Conservation (phyloP, 305 asterid genomes). For the Withania somnifera region DNA sequence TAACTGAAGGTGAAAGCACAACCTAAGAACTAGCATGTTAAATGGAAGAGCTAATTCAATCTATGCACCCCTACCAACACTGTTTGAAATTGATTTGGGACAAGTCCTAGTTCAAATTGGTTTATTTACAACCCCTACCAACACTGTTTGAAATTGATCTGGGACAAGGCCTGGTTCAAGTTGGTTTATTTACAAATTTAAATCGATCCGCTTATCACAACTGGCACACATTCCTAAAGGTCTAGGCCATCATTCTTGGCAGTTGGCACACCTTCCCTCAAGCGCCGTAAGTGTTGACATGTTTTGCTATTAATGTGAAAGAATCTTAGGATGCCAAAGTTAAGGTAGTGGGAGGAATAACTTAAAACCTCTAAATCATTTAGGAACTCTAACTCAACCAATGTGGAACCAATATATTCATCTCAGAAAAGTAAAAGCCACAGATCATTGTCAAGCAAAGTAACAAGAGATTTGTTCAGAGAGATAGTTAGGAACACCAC, state of each 20-base stretch:
- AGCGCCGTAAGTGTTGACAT: neutral
- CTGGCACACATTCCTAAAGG: neutral
- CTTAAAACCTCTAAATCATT: neutral
- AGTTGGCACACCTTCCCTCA: neutral
- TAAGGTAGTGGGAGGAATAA: neutral
- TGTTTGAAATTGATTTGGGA: neutral
- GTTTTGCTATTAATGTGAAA: neutral
- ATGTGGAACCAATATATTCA: neutral
- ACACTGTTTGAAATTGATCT: neutral
- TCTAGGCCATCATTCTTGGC: neutral
- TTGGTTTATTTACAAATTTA: neutral
- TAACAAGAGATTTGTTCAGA: neutral
- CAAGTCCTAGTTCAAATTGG: neutral
- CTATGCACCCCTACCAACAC: neutral
- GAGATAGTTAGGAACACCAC: neutral
- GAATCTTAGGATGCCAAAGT: neutral
- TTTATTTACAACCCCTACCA: neutral
- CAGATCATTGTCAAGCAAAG: neutral
- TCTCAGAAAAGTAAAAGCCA: neutral
- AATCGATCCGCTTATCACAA: neutral
- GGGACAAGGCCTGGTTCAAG: neutral
- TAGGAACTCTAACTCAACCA: neutral
- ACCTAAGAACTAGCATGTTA: neutral
- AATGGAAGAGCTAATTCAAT: neutral
- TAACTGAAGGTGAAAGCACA: neutral